Base-by-base conservation (phyloP, 2,329 filamentous ascomycete genomes). In the Paecilomyces sp. region DNA sequence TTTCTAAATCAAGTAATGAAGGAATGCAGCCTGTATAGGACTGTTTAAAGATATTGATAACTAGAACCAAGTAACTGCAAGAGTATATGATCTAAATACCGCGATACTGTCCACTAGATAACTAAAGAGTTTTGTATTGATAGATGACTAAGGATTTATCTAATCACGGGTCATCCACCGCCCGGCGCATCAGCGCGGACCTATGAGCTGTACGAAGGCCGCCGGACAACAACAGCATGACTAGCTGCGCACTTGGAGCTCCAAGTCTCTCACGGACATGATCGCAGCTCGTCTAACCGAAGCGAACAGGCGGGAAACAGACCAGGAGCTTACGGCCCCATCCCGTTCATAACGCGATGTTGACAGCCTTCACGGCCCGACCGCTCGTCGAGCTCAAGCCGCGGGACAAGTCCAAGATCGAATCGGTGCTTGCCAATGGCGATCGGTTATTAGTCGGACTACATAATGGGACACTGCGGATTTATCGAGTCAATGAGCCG, bases 341-440 rank as follows among this genome's bases (percentile, higher is more conserved):
- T 65, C 64, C n/a, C 41, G 41, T 47, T 47, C n/a, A 55, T 25
- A 36, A 51, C 33, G 60, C 57, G 56, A 97, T 97, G 94, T 88
- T 99, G 78, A 95, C 93, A 78, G 94, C 94, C 73, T 99, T 99
- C 79, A 96, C 90, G 68, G 92, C 94, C 80, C 90, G 91, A 72
- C 90, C 92, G 65, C 93, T 99, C 75, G 90, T 97, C 82, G 94
- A 99, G 89, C 89, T 99, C 70, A 92, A 90, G 80, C 87, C 88
- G 76, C 88, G 91, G 76, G 93, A 97, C 85, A 97, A 95, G 82
- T 95, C 91, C 66, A 94, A 89, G 82, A 96, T 99, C 77, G 94
- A 99, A 79, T 94, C 91, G 56, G 91, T 99, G 66, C 83, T 97
- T 55, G 91, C 93, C 62, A 91, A 96, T 77, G 92, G 92, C 72